phyloP scores from a whole-genome alignment of 768 basidiomycete species.

The Leccinum barrowsii region DNA sequence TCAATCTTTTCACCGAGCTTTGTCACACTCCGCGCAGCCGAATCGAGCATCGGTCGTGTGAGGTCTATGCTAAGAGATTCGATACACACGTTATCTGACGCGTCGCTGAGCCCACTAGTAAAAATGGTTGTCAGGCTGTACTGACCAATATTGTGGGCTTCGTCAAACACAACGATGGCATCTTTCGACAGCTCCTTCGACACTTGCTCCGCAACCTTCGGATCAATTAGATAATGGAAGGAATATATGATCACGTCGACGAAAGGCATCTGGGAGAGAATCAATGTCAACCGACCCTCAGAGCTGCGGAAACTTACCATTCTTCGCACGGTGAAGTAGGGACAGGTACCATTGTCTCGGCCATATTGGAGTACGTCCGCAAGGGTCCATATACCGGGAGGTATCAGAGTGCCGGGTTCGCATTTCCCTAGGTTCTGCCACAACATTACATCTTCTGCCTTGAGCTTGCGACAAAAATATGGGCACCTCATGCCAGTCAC shows the following conservation, averaged over 20 bases:
- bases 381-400: constrained; percentile 88
- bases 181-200: constrained; percentile 98
- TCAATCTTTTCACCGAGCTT: constrained; percentile 90
- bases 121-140: neutral
- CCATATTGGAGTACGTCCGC: constrained; percentile 91
- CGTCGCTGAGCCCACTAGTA: constrained; percentile 2
- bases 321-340: constrained; percentile 92
- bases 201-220: constrained; percentile 98
- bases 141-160: constrained; percentile 97
- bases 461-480: neutral
- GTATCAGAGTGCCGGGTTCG: constrained; percentile 78
- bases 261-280: constrained; percentile 79
- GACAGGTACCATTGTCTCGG: constrained; percentile 80
- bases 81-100: constrained; percentile 93
- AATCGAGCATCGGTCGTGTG: constrained; percentile 96
- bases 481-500: constrained; percentile 91
- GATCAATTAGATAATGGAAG: constrained; percentile 97
- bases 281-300: neutral
- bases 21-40: constrained; percentile 82
- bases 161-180: constrained; percentile 98
- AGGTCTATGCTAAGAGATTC: constrained; percentile 97
- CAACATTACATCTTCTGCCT: neutral
- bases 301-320: constrained; percentile 61
- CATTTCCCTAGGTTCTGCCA: constrained; percentile 74
- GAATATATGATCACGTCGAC: constrained; percentile 97